Evolutionary conservation across 352 stramenopile genomes (phyloP).

Genomic region (Pythium monospermum): DNA sequence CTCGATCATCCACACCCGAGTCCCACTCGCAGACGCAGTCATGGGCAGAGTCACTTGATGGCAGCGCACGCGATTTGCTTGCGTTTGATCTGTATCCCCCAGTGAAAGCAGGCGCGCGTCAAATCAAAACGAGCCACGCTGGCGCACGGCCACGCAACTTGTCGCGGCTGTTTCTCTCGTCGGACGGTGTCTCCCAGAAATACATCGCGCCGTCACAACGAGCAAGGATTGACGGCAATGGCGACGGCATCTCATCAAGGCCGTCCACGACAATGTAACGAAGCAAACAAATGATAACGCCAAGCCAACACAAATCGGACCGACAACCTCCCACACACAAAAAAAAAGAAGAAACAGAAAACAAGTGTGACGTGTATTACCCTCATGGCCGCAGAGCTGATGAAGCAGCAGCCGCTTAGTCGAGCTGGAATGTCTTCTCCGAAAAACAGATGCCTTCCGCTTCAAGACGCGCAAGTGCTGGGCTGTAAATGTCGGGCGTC

Average conservation of each 20-base stretch:
- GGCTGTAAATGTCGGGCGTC: slow-evolving; percentile 87
- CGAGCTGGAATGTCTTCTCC: slow-evolving; percentile 63
- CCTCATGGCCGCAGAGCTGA: too few relatives aligned
- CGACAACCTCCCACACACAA: too few relatives aligned
- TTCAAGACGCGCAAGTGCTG: slow-evolving; percentile 78
- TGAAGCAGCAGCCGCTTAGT: slow-evolving; percentile 19
- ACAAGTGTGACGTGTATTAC: too few relatives aligned
- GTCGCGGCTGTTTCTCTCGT: slow-evolving; percentile 65
- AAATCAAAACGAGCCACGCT: slow-evolving; percentile 61
- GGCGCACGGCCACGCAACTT: slow-evolving; percentile 43
- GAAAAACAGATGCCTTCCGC: slow-evolving; percentile 85
- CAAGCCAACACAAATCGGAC: neutral
- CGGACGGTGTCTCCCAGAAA: slow-evolving; percentile 66
- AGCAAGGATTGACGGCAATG: too few relatives aligned
- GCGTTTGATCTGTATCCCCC: slow-evolving; percentile 58
- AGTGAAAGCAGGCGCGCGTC: slow-evolving; percentile 36
- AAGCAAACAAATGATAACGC: neutral
- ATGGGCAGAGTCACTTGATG: slow-evolving; percentile 30
- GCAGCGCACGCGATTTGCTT: slow-evolving; percentile 37
- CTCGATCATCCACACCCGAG: neutral
- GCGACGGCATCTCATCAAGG: slow-evolving; percentile 9
- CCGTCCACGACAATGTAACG: slow-evolving; percentile 23
- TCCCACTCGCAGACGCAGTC: neutral
- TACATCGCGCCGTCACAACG: slow-evolving; percentile 40
- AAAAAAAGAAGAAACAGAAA: too few relatives aligned